A percentile compares a stretch with the other conserved stretches of the same genome.
These are phyloP conservation scores for Pseudogymnoascus destructans DNA, from an alignment of 2,329 filamentous ascomycete genomes.

Conservation along the genomic window DNA sequence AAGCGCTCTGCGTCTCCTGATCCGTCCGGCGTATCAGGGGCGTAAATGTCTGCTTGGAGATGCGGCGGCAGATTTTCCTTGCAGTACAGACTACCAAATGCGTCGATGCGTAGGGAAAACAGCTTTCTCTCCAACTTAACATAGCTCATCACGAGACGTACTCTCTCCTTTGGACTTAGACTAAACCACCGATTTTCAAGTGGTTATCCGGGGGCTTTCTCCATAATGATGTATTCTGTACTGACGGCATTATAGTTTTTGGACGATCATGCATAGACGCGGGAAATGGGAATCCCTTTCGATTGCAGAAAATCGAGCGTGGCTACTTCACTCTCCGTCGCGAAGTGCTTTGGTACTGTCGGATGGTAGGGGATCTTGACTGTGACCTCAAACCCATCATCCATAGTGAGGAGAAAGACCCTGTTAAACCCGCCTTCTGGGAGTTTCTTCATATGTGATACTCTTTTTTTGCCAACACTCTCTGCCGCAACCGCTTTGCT, in stretches of 20 bases:
- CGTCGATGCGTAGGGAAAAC: slow-evolving; percentile 11
- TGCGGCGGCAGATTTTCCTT: neutral
- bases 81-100: slow-evolving; percentile 14
- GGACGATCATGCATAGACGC: slow-evolving; percentile 31
- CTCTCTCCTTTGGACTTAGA: slow-evolving; percentile 9
- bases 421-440: slow-evolving; percentile 22
- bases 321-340: slow-evolving; percentile 14
- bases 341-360: slow-evolving; percentile 11
- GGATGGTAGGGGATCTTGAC: slow-evolving; percentile 13
- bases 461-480: slow-evolving; percentile 9
- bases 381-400: slow-evolving; percentile 11
- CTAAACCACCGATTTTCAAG: slow-evolving; percentile 20
- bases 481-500: slow-evolving; percentile 11
- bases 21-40: neutral
- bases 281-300: slow-evolving; percentile 32
- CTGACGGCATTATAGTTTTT: slow-evolving; percentile 25
- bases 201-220: slow-evolving; percentile 25
- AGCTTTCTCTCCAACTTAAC: slow-evolving; percentile 9
- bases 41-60: neutral
- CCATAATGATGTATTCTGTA: slow-evolving; percentile 30
- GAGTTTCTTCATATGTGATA: neutral
- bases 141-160: slow-evolving; percentile 10
- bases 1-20: neutral
- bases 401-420: slow-evolving; percentile 12
- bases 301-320: slow-evolving; percentile 14